phyloP scores from a whole-genome alignment of 2,329 filamentous ascomycete genomes.

The Lasiodiplodia sp. region DNA sequence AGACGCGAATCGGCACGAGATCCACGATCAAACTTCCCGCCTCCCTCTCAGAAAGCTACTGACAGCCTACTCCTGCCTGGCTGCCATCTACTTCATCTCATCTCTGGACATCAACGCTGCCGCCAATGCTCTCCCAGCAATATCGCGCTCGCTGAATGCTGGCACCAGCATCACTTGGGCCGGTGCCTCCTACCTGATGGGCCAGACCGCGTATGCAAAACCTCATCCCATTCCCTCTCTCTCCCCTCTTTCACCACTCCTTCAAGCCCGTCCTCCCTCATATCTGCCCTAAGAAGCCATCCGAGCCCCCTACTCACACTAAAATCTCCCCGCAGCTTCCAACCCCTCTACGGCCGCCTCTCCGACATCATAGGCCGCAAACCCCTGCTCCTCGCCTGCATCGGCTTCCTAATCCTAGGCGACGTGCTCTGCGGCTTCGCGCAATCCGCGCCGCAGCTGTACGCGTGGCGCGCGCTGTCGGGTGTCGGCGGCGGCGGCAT shows the following conservation, averaged over 20 bases:
- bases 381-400: constrained; percentile 43
- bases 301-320: not conserved
- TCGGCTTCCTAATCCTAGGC: constrained; percentile 59
- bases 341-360: constrained; percentile 60
- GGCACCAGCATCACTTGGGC: constrained; percentile 13
- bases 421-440: constrained; percentile 62
- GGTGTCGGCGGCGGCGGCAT: constrained; percentile 60
- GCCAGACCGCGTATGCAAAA: constrained; percentile 41
- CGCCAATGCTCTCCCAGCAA: constrained; percentile 1
- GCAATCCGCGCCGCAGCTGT: constrained; percentile 53
- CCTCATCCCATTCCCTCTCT: not conserved
- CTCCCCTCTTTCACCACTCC: not conserved
- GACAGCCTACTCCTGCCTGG: constrained; percentile 6
- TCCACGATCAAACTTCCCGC: constrained; percentile 8
- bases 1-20: not conserved
- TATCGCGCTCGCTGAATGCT: not conserved
- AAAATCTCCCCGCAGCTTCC: constrained; percentile 39
- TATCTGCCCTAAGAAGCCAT: no score
- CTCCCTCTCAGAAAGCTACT: not conserved
- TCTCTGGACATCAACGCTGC: constrained; percentile 1
- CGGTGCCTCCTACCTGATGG: constrained; percentile 40
- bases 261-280: no score
- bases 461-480: constrained; percentile 63
- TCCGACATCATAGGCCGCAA: constrained; percentile 62
- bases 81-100: constrained; percentile 13